Percentiles rank a stretch among this genome's conserved stretches.
These are phyloP conservation scores for Lunularia cruciata DNA, from an alignment of 225 moss, liverwort and hornwort species.

Conservation along the genomic window DNA sequence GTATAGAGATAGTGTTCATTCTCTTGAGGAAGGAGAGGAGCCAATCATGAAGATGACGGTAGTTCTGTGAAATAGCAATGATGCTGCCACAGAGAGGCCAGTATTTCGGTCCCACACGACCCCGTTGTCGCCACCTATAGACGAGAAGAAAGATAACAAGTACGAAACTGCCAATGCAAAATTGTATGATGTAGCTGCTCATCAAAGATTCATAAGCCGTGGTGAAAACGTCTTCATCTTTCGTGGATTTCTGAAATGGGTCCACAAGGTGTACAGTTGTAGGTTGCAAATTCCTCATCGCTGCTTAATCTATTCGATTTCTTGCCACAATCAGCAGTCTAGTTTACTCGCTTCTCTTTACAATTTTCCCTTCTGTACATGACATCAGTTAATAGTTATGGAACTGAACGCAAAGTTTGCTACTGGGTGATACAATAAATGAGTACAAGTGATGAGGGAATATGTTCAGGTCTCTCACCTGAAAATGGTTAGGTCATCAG, in stretches of 20 bases:
- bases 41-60: constrained; percentile 26
- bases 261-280: not conserved
- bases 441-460: too few species aligned
- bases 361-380: not conserved
- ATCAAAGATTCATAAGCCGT: not conserved
- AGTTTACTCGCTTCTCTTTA: not conserved
- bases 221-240: not conserved
- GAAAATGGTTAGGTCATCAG: too few species aligned
- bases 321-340: not conserved
- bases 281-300: not conserved
- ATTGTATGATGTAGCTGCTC: not conserved
- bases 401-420: not conserved
- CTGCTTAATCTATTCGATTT: not conserved
- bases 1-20: constrained; percentile 10
- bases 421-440: not conserved
- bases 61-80: not conserved
- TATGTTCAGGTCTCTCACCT: too few species aligned
- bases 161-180: not conserved
- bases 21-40: constrained; percentile 1
- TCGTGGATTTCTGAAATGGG: not conserved
- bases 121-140: constrained; percentile 5
- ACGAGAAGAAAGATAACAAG: not conserved
- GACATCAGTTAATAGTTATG: not conserved
- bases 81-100: constrained; percentile 30
- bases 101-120: constrained; percentile 6